Percentiles rank a stretch among this genome's conserved stretches.
phyloP scores from a whole-genome alignment of 805 yeast species.

The Priceomyces carsonii region DNA sequence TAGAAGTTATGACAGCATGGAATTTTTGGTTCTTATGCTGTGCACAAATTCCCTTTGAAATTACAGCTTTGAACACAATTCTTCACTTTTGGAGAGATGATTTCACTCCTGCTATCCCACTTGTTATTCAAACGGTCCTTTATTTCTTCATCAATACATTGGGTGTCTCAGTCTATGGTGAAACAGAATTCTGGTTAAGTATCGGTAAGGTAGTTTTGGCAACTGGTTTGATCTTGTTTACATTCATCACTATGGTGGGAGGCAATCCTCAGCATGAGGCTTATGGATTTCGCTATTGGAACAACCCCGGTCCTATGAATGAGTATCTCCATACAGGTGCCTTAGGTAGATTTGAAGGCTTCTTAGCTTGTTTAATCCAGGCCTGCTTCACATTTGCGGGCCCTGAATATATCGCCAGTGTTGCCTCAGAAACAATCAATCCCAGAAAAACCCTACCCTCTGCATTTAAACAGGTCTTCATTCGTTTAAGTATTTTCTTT shows the following conservation, averaged over 20 bases:
- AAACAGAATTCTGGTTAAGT: constrained; percentile 72
- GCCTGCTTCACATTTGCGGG: constrained; percentile 85
- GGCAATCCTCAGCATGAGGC: constrained; percentile 72
- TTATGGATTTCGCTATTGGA: constrained; percentile 51
- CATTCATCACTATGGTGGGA: constrained; percentile 82
- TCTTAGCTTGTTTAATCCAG: constrained; percentile 63
- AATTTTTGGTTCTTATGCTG: constrained; percentile 77
- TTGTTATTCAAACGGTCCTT: constrained; percentile 62
- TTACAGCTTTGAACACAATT: constrained; percentile 76
- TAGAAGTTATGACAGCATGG: constrained; percentile 77
- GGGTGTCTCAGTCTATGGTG: constrained; percentile 78
- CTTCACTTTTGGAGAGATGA: constrained; percentile 81
- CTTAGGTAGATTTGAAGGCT: constrained; percentile 71
- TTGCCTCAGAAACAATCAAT: constrained; percentile 76
- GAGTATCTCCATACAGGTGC: constrained; percentile 42
- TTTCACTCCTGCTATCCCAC: constrained; percentile 68
- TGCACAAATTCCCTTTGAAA: constrained; percentile 79
- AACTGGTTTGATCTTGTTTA: constrained; percentile 71
- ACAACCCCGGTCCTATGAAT: constrained; percentile 39
- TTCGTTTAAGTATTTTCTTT: constrained; percentile 66
- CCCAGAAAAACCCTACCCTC: constrained; percentile 75
- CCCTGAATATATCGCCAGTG: constrained; percentile 82
- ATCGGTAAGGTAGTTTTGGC: constrained; percentile 73
- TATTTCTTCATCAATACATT: constrained; percentile 66
- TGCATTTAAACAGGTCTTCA: constrained; percentile 75